Base-by-base conservation (phyloP, 2,329 filamentous ascomycete species). In the Nectriaceae sp. region DNA sequence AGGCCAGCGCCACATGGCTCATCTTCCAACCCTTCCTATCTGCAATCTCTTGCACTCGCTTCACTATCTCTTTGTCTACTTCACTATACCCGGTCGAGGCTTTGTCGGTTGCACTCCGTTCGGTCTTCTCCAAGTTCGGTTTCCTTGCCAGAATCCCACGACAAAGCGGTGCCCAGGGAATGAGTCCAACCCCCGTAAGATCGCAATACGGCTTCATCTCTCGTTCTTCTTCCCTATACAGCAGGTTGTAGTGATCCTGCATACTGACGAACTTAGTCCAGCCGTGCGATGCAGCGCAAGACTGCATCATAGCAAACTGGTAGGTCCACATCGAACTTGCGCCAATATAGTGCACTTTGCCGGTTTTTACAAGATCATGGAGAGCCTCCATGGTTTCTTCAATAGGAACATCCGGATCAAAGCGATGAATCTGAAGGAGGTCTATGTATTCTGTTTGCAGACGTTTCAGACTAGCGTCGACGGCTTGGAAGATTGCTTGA, bases 221-320 rank as follows among this genome's bases (percentile, higher is more conserved):
- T 15, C 67, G 59, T 55, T 71, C 82, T 51, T 85, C 82, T 57
- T 86, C 82, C 3, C 83, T 70, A 55, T 82, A 81, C 3, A 75
- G 49, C 4, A 78, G 60, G 52, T 75, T 80, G 59, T 82, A 76
- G 22, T 74, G 68, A 52, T 80, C 79, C 56, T 82, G 78, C 79
- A 83, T 82, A 19, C 68, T 73, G 45, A 80, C 65, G 53, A 82
- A 81, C 60, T 80, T 77, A 1, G 73, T 77, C 78, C 76, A 82
- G 13, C 75, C 74, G 49, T 80, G 67, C 57, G 74, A 72, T 51
- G 79, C 73, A 5, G 79, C 79, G 3, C 68, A 67, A 43, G 72
- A 74, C 52, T 82, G 79, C 62, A 82, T 65, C 39, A 64, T 50
- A 20, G 70, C 70, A 54, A 77, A 75, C 52, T 77, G 68, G 51